A percentile compares a stretch with the other conserved stretches of the same genome.
These are phyloP conservation scores for Saururus chinensis DNA, from an alignment of 164 flowering plant genomes.

Conservation along the genomic window DNA sequence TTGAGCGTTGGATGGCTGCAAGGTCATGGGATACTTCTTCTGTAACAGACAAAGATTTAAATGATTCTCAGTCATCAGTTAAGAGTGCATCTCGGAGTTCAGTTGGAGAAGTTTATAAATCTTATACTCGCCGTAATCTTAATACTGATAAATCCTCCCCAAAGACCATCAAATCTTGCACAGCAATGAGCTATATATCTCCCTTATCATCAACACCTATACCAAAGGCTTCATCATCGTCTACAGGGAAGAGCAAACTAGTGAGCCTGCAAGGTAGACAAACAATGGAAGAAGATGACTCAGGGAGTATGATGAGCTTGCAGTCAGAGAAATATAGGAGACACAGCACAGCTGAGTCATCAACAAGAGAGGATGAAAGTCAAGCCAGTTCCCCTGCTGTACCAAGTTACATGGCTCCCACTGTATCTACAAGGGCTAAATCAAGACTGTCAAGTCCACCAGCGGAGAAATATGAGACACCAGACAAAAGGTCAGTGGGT, in stretches of 20 bases:
- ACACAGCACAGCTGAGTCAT: constrained; percentile 42
- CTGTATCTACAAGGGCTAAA: constrained; percentile 67
- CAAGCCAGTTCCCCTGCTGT: constrained; percentile 44
- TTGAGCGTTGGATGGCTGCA: constrained; percentile 69
- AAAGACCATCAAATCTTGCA: constrained; percentile 28
- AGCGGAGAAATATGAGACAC: constrained; percentile 34
- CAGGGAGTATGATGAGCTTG: constrained; percentile 45
- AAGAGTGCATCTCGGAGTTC: constrained; percentile 30
- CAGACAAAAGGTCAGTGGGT: constrained; percentile 26
- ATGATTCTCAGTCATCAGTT: constrained; percentile 36
- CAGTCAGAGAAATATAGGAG: constrained; percentile 54
- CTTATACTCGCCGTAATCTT: constrained; percentile 31
- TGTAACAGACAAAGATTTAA: constrained; percentile 37
- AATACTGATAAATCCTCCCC: constrained; percentile 38
- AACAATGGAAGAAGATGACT: constrained; percentile 35
- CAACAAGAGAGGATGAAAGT: constrained; percentile 46
- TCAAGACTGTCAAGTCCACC: constrained; percentile 37
- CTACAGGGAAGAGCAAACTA: constrained; percentile 27
- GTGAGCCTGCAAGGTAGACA: constrained; percentile 35
- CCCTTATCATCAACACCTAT: constrained; percentile 46
- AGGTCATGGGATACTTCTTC: constrained; percentile 31
- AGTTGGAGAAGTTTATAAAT: constrained; percentile 44
- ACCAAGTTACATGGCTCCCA: constrained; percentile 79
- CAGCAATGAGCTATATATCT: constrained; percentile 22
- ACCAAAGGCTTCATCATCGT: constrained; percentile 17